These are phyloP conservation scores for Trichoderma sp. DNA, from an alignment of 2,329 filamentous ascomycete genomes.

Conservation along the genomic window DNA sequence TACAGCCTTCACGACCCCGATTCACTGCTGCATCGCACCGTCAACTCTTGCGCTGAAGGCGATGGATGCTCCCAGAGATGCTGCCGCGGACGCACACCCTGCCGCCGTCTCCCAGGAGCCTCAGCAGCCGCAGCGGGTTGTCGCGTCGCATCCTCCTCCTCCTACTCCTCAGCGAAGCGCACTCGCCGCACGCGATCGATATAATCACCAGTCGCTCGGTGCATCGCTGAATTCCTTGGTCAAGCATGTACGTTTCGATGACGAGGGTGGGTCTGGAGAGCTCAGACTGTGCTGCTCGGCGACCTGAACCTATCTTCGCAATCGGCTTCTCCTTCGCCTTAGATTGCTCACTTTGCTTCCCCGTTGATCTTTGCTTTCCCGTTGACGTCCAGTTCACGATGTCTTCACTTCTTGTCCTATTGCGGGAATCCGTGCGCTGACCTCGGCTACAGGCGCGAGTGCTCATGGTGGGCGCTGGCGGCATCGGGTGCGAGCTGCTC, in stretches of 20 bases:
- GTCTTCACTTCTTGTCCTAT: neutral
- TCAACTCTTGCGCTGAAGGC: constrained; percentile 6
- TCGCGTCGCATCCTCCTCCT: constrained; percentile 31
- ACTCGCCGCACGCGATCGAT: constrained; percentile 52
- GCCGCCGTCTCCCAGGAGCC: constrained; percentile 13
- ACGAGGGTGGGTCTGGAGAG: neutral
- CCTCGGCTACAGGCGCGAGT: constrained; percentile 67
- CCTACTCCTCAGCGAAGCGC: constrained; percentile 36
- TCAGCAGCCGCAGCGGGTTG: constrained; percentile 32
- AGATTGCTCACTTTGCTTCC: too few relatives aligned
- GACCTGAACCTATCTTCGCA: neutral
- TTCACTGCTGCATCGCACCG: neutral
- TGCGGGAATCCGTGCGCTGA: constrained; percentile 7
- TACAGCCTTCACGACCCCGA: neutral
- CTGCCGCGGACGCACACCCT: constrained; percentile 16
- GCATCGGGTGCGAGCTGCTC: constrained; percentile 95
- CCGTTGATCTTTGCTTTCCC: neutral
- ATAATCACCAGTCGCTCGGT: constrained; percentile 68
- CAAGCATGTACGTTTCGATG: constrained; percentile 61
- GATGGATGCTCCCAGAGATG: constrained; percentile 26
- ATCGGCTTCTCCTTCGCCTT: neutral
- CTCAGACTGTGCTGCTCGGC: neutral
- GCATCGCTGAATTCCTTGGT: constrained; percentile 63
- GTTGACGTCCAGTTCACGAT: neutral
- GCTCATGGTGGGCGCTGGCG: constrained; percentile 92